Conservation (phyloP, 805 yeast species). For the Saturnispora quitensis region DNA sequence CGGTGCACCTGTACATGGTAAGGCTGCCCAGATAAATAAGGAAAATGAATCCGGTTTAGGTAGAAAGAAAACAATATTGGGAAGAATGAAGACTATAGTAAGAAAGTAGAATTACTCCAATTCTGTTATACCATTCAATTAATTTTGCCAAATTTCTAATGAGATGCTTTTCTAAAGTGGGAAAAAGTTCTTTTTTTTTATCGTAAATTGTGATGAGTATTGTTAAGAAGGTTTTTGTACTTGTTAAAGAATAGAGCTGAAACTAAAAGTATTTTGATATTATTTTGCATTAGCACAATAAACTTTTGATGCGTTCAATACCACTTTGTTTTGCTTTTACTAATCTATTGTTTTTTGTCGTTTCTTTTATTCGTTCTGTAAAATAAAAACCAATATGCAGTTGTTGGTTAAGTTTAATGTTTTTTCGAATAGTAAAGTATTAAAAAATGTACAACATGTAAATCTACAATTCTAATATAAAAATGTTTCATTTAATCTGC, state of each 20-base stretch:
- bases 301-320: not conserved
- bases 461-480: not conserved
- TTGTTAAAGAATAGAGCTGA: not conserved
- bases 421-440: not conserved
- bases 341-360: not conserved
- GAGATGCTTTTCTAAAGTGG: not conserved
- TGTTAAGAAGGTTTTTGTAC: not conserved
- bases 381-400: not conserved
- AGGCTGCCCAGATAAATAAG: slow-evolving; percentile 21
- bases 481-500: not conserved
- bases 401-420: not conserved
- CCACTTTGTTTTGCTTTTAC: not conserved
- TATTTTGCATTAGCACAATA: not conserved
- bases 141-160: not conserved
- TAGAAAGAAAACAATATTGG: slow-evolving; percentile 74
- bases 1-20: slow-evolving; percentile 78
- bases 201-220: not conserved
- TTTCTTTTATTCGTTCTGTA: not conserved
- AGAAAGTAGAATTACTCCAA: slow-evolving; percentile 9
- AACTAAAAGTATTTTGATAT: not conserved
- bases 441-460: not conserved
- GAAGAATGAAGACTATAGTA: slow-evolving; percentile 75
- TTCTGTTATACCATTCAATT: not conserved
- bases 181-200: not conserved
- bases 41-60: slow-evolving; percentile 45